Evolutionary conservation across 2,329 filamentous ascomycete genomes (phyloP), one percentile per base, ranked within the genome.

Genomic region (Pseudofabraea citricarpa): DNA sequence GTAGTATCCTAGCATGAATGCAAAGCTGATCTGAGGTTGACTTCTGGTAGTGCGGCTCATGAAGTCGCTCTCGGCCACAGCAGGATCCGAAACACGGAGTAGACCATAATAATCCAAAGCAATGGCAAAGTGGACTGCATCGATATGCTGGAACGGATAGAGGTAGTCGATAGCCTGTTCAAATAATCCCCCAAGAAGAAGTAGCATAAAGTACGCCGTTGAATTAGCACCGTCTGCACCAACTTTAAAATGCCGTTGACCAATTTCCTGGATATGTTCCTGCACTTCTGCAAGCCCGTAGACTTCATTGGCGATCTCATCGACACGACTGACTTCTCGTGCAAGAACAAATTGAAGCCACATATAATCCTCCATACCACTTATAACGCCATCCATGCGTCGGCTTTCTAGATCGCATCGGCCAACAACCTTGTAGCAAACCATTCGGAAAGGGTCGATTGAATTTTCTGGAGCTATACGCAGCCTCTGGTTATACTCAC

Each of bases 341-440:
- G 81, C 81, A 44, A 86, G 71, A 58, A 82, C 83, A 66, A 85
- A 81, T 58, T 85, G 82, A 44, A 85, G 71, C 82, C 82, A 86
- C 58, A 83, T 75, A 77, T 80, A 85, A 64, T 86, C 82, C 57
- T 83, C 78, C 46, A 85, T 77, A 45, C 81, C 78, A 12, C 75
- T 79, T 56, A 77, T 78, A 26, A 85, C 66, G 36, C 75, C 76
- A 19, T 83, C 79, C 22, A 85, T 64, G 53, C 74, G 79, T 50
- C 82, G 77, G 63, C 82, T 81, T 58, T 69, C 72, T 20, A 86
- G 68, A 56, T 85, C 82, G 54, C 81, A 84, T 36, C 82, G 89
- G 36, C 94, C 93, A 55, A 98, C 85, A 49, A 98, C 83, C 73
- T 98, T 97, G 75, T 97, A 97, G 64, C 93, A 96, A 37, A 91